Evolutionary conservation across 768 basidiomycete genomes (phyloP).

Genomic region (Boletus vermiculosoides): DNA sequence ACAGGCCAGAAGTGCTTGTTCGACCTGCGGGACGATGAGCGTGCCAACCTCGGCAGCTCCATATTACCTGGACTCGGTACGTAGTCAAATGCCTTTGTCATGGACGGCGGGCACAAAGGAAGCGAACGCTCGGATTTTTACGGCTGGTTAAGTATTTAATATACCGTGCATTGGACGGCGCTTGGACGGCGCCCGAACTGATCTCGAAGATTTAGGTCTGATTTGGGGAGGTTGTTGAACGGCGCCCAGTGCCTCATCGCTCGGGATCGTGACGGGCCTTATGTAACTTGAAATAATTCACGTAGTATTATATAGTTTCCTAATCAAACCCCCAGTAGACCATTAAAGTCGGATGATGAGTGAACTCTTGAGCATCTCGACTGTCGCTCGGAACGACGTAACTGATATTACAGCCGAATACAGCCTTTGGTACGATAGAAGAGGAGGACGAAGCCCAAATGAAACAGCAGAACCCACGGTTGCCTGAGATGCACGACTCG

Average conservation of each 20-base stretch:
- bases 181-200: too few species aligned
- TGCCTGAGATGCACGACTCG: neutral
- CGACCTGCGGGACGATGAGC: constrained; percentile 1
- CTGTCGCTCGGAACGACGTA: neutral
- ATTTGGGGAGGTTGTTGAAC: too few species aligned
- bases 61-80: neutral
- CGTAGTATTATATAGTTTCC: too few species aligned
- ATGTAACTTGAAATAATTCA: too few species aligned
- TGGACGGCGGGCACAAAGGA: neutral
- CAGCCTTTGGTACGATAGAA: neutral
- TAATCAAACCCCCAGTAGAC: too few species aligned
- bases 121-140: neutral
- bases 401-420: neutral
- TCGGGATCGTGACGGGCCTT: too few species aligned
- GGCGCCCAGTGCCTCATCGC: too few species aligned
- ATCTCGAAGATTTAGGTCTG: too few species aligned
- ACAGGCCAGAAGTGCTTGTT: constrained; percentile 16
- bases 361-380: neutral
- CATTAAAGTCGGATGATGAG: too few species aligned
- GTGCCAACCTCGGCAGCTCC: neutral
- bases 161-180: neutral
- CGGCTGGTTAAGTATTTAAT: neutral
- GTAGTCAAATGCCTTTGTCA: constrained; percentile 11
- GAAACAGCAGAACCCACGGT: neutral
- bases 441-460: neutral